Evolutionary conservation across 2,329 filamentous ascomycete species (phyloP).

Genomic region (Hortaea sp.): DNA sequence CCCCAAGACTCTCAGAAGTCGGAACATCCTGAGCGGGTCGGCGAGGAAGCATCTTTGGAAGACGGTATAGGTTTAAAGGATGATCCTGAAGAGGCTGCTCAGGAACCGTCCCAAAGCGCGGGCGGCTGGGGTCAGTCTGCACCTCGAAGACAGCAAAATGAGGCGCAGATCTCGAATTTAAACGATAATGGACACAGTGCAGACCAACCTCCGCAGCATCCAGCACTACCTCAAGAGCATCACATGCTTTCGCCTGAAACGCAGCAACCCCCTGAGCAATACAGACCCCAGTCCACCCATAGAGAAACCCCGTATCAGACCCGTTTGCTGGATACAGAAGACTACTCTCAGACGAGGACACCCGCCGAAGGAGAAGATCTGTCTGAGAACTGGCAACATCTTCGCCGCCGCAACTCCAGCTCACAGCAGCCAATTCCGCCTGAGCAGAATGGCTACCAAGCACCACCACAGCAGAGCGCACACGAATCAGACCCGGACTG

Average conservation of each 20-base stretch:
- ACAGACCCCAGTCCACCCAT: not conserved
- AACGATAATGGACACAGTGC: not conserved
- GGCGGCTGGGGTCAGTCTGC: not conserved
- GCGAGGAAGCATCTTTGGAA: no score
- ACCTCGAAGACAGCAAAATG: not conserved
- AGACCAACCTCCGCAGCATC: not conserved
- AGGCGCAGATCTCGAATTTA: no score
- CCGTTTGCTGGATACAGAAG: slow-evolving; percentile 11
- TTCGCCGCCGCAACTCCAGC: slow-evolving; percentile 7
- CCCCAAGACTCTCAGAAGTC: no score
- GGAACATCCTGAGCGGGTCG: no score
- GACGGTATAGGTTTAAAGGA: no score
- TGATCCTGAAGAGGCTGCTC: no score
- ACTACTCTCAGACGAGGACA: slow-evolving; percentile 3
- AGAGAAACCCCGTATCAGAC: slow-evolving; percentile 11
- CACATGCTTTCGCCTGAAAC: not conserved
- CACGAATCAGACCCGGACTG: slow-evolving; percentile 6
- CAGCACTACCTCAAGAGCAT: not conserved
- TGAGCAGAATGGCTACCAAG: not conserved
- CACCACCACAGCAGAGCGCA: not conserved
- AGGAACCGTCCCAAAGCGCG: no score
- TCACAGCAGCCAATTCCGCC: slow-evolving; percentile 1
- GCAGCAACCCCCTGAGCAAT: not conserved
- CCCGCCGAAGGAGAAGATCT: slow-evolving; percentile 7
- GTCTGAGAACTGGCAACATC: slow-evolving; percentile 17